Percentiles rank a stretch among this genome's conserved stretches.
These are phyloP conservation scores for Hericium rajendrae DNA, from an alignment of 768 basidiomycete species.

Conservation along the genomic window DNA sequence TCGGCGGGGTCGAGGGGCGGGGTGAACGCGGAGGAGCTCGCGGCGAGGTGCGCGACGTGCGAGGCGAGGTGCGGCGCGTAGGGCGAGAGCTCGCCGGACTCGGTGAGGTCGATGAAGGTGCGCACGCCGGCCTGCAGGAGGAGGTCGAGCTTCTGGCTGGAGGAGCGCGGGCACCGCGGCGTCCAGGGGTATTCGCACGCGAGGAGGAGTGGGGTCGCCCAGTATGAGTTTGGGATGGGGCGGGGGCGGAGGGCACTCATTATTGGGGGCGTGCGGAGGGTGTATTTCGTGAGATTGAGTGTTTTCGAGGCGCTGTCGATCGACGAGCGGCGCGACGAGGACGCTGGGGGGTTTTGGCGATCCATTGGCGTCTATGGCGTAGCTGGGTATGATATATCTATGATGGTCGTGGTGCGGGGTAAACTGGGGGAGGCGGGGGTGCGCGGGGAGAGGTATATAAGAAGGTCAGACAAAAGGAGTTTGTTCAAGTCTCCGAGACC, in stretches of 20 bases:
- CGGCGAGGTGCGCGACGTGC: constrained; percentile 40
- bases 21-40: constrained; percentile 29
- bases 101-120: constrained; percentile 81
- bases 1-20: constrained; percentile 37
- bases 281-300: background rate
- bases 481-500: too few species aligned
- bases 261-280: background rate
- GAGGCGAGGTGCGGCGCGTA: constrained; percentile 47
- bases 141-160: constrained; percentile 58
- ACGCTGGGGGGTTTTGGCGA: too few species aligned
- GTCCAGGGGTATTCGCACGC: constrained; percentile 81
- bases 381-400: too few species aligned
- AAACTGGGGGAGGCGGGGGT: too few species aligned
- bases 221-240: constrained; percentile 80
- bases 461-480: too few species aligned
- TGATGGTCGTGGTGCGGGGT: too few species aligned
- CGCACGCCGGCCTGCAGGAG: constrained; percentile 64
- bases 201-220: constrained; percentile 63
- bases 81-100: constrained; percentile 62
- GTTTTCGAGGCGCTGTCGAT: too few species aligned
- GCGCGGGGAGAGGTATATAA: too few species aligned
- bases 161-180: constrained; percentile 28
- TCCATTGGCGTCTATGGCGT: too few species aligned
- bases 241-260: constrained; percentile 24
- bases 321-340: too few species aligned